phyloP scores from a whole-genome alignment of 78 protist species.

The Thecamonas trahens region DNA sequence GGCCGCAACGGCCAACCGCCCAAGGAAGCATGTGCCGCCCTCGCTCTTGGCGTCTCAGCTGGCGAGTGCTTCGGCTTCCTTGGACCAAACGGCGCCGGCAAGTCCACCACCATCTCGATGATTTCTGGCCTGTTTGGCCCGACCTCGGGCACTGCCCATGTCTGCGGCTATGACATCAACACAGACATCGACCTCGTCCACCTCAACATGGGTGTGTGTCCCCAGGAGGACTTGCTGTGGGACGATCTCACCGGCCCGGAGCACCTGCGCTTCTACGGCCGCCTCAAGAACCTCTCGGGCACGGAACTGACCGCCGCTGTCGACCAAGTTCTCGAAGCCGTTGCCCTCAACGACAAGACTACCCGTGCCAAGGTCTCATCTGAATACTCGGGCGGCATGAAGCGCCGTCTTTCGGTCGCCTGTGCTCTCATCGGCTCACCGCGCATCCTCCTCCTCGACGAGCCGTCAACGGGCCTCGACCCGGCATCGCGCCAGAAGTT shows the following conservation, averaged over 20 bases:
- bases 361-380: not conserved
- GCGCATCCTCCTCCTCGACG: constrained; percentile 2
- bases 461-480: constrained; percentile 67
- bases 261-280: constrained; percentile 43
- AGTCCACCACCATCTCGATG: constrained; percentile 42
- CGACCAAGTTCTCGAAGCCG: not conserved
- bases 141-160: constrained; percentile 39
- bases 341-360: not conserved
- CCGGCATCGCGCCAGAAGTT: constrained; percentile 45
- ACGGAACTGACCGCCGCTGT: not conserved
- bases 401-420: constrained; percentile 57
- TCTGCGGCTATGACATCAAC: constrained; percentile 47
- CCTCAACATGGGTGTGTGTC: constrained; percentile 53
- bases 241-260: constrained; percentile 18
- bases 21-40: not conserved
- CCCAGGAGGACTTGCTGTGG: constrained; percentile 60
- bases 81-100: constrained; percentile 79
- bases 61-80: constrained; percentile 56
- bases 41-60: not conserved
- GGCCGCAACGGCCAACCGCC: constrained; percentile 8
- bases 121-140: constrained; percentile 34
- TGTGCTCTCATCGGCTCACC: constrained; percentile 24
- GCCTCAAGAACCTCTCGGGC: constrained; percentile 12
- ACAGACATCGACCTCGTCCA: constrained; percentile 33
- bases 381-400: constrained; percentile 54